phyloP scores from a whole-genome alignment of 768 basidiomycete species.

The Boletus rufocinnamomeus region DNA sequence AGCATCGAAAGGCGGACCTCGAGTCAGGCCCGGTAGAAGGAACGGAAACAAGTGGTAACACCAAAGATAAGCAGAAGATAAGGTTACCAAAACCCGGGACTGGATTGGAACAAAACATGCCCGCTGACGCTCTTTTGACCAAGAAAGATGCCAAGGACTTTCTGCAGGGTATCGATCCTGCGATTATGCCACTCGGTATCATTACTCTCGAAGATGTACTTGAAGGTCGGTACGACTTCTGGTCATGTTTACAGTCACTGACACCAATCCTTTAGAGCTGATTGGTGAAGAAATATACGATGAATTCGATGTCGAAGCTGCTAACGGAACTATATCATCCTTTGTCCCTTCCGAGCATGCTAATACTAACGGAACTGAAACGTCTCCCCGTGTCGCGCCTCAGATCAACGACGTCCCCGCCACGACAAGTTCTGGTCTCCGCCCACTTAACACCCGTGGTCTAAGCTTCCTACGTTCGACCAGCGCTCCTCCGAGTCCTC shows the following conservation, averaged over 20 bases:
- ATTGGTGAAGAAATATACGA: slow-evolving; percentile 94
- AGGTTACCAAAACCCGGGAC: slow-evolving; percentile 38
- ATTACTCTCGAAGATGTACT: slow-evolving; percentile 93
- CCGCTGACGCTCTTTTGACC: slow-evolving; percentile 81
- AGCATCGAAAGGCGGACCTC: slow-evolving; percentile 22
- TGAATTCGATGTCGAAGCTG: slow-evolving; percentile 82
- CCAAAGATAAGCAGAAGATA: slow-evolving; percentile 29
- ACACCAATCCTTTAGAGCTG: slow-evolving; percentile 54
- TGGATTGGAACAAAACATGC: slow-evolving; percentile 78
- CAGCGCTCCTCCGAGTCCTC: slow-evolving; percentile 60
- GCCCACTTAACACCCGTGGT: slow-evolving; percentile 47
- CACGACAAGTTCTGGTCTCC: slow-evolving; percentile 33
- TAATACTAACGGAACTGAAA: slow-evolving; percentile 32
- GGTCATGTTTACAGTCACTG: not conserved
- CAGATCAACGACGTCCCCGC: slow-evolving; percentile 12
- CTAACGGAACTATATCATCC: slow-evolving; percentile 52
- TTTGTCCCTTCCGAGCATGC: slow-evolving; percentile 39
- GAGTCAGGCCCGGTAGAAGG: slow-evolving; percentile 26
- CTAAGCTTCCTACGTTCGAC: slow-evolving; percentile 54
- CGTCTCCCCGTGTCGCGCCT: slow-evolving; percentile 3
- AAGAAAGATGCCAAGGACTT: slow-evolving; percentile 82
- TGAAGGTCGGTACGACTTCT: slow-evolving; percentile 55
- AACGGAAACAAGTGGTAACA: slow-evolving; percentile 15
- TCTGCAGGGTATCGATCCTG: slow-evolving; percentile 78
- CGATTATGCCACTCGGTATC: slow-evolving; percentile 84